These are phyloP conservation scores for Moesziomyces globuligerus DNA, from an alignment of 1,284 basidiomycete species.

Conservation along the genomic window DNA sequence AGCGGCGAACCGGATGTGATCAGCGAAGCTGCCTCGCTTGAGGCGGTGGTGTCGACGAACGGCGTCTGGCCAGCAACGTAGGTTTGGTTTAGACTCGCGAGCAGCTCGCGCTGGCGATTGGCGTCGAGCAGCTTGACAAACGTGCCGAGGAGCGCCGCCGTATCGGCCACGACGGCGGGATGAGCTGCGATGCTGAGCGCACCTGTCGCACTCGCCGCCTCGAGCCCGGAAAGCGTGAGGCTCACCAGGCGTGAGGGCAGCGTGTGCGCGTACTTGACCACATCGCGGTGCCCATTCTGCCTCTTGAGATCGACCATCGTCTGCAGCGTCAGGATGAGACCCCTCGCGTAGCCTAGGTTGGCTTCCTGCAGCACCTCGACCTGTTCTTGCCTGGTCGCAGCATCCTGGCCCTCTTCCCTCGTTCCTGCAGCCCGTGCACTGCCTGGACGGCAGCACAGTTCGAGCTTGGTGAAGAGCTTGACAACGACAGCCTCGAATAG, in stretches of 20 bases:
- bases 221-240: constrained; percentile 29
- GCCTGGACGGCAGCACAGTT: constrained; percentile 75
- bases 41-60: constrained; percentile 4
- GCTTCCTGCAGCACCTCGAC: constrained; percentile 27
- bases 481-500: constrained; percentile 87
- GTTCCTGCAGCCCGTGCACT: constrained; percentile 72
- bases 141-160: constrained; percentile 44
- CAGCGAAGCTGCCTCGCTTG: constrained; percentile 1
- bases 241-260: constrained; percentile 48
- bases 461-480: constrained; percentile 81
- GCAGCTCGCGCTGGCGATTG: constrained; percentile 42
- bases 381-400: constrained; percentile 70
- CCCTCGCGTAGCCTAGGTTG: constrained; percentile 61
- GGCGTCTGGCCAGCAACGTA: constrained; percentile 18
- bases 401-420: constrained; percentile 76
- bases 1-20: constrained; percentile 8
- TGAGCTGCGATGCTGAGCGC: constrained; percentile 36
- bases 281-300: constrained; percentile 40
- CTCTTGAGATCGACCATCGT: constrained; percentile 59
- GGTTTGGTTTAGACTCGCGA: constrained; percentile 37
- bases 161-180: constrained; percentile 46
- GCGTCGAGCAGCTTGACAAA: constrained; percentile 45
- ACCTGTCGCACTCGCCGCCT: background rate
- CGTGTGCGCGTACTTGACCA: constrained; percentile 48
- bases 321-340: constrained; percentile 57